Conservation (phyloP, 225 moss, liverwort and hornwort species). For the Neckera pumila region DNA sequence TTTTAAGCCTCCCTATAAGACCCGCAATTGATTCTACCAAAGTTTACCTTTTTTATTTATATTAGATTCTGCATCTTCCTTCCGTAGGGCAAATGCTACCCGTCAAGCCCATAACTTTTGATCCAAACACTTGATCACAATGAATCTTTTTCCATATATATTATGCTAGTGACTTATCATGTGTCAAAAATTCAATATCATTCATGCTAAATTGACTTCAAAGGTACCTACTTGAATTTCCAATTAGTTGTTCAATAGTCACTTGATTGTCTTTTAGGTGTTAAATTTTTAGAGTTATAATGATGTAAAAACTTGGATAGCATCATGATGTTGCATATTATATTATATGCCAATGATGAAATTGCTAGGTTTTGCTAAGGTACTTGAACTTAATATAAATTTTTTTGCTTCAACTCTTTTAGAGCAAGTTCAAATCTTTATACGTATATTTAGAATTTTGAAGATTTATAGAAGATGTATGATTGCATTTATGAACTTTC, state of each 20-base stretch:
- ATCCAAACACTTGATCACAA: fast-evolving
- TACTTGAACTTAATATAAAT: not conserved
- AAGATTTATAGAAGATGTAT: not conserved
- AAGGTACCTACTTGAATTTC: not conserved
- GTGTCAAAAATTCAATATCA: not conserved
- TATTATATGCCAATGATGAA: not conserved
- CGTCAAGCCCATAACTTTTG: fast-evolving
- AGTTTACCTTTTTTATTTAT: not conserved
- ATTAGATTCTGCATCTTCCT: not conserved
- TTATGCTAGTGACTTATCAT: not conserved
- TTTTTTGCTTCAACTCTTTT: not conserved
- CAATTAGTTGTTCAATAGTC: not conserved
- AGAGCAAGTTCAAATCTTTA: not conserved
- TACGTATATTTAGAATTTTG: not conserved
- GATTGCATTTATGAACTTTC: not conserved
- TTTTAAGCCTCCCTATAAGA: fast-evolving
- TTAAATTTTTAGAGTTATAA: not conserved
- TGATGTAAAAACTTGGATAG: not conserved
- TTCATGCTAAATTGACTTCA: not conserved
- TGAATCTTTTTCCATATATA: not conserved
- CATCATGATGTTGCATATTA: not conserved
- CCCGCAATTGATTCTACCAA: not conserved
- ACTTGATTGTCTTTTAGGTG: not conserved
- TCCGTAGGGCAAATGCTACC: fast-evolving
- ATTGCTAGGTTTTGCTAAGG: not conserved